Conservation (phyloP, 805 yeast species). For the Ogataea naganishii region DNA sequence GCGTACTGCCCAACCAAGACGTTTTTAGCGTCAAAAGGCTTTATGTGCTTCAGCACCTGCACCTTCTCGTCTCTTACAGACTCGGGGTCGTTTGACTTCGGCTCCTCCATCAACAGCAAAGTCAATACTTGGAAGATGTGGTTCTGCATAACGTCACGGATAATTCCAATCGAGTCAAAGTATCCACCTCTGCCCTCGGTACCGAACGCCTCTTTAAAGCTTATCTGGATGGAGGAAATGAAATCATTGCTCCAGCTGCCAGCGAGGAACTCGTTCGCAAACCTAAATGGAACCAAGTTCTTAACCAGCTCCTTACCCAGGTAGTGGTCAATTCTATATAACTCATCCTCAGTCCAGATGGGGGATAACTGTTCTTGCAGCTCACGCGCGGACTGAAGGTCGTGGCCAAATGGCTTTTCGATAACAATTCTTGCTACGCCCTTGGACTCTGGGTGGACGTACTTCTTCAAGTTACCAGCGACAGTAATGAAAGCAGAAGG, state of each 20-base stretch:
- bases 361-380: conserved; percentile 77
- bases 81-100: conserved; percentile 85
- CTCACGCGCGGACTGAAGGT: conserved; percentile 67
- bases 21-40: conserved; percentile 55
- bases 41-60: conserved; percentile 76
- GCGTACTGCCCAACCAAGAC: conserved; percentile 83
- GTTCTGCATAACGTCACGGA: conserved; percentile 97
- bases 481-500: conserved; percentile 85
- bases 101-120: conserved; percentile 90
- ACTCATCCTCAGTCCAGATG: conserved; percentile 81
- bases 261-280: conserved; percentile 80
- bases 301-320: conserved; percentile 98
- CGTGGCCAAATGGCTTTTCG: conserved; percentile 97
- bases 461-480: conserved; percentile 60
- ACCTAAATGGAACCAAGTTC: conserved; percentile 80
- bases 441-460: conserved; percentile 50
- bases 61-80: conserved; percentile 95
- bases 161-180: conserved; percentile 90
- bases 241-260: conserved; percentile 85
- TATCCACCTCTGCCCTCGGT: conserved; percentile 99
- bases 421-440: conserved; percentile 80
- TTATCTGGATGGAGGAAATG: conserved; percentile 74
- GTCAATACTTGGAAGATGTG: conserved; percentile 91
- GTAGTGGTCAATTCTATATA: conserved; percentile 94
- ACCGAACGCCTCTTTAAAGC: conserved; percentile 97